Conservation (phyloP, 805 yeast genomes). For the Ogataea methylovora region DNA sequence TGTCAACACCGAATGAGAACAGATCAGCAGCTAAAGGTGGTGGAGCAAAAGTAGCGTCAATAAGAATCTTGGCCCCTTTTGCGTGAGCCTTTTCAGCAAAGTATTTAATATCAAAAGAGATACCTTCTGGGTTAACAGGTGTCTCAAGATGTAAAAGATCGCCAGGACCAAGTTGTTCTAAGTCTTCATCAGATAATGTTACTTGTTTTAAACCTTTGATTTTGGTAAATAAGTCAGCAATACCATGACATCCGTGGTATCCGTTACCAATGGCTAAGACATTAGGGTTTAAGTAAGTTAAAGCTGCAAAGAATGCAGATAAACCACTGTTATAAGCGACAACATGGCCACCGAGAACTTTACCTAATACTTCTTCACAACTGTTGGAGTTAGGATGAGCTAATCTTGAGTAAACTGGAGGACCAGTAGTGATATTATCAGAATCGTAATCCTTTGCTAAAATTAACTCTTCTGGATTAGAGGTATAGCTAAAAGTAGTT, state of each 20-base stretch:
- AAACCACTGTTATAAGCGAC: constrained; percentile 74
- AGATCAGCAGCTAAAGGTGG: constrained; percentile 76
- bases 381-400: constrained; percentile 67
- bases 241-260: constrained; percentile 80
- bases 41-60: constrained; percentile 92
- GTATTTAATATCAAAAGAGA: constrained; percentile 49
- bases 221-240: constrained; percentile 55
- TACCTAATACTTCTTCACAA: constrained; percentile 57
- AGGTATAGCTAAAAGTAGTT: constrained; percentile 66
- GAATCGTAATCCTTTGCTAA: constrained; percentile 30
- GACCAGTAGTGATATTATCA: constrained; percentile 14
- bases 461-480: constrained; percentile 48
- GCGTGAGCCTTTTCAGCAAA: constrained; percentile 68
- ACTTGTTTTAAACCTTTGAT: constrained; percentile 48
- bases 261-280: constrained; percentile 66
- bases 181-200: constrained; percentile 36
- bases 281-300: constrained; percentile 68
- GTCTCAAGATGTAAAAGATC: constrained; percentile 82
- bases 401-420: constrained; percentile 60
- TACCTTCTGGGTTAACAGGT: constrained; percentile 82
- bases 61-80: constrained; percentile 63
- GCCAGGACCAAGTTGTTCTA: constrained; percentile 44
- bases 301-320: constrained; percentile 70
- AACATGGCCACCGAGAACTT: constrained; percentile 55
- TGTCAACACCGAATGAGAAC: constrained; percentile 75